A percentile compares a stretch with the other conserved stretches of the same genome.
Conservation (phyloP, 139 green algal species). For the Coelastrella sp. region DNA sequence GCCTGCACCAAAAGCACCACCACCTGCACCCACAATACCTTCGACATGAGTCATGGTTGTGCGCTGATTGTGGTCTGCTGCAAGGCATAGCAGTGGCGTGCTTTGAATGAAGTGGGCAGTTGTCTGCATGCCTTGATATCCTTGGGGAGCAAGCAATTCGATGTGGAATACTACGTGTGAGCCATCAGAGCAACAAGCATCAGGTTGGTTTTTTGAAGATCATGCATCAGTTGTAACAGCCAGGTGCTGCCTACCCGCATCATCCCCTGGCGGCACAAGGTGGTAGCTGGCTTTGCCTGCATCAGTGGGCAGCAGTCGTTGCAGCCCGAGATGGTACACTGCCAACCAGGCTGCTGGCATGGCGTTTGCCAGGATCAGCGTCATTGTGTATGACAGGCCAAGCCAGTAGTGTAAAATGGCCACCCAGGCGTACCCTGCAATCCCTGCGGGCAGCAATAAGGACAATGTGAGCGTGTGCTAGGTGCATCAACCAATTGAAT, state of each 20-base stretch:
- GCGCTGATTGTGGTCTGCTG: no score
- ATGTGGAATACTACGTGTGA: no score
- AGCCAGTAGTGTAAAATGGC: conserved; percentile 52
- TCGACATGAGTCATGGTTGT: no score
- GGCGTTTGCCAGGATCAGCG: conserved; percentile 56
- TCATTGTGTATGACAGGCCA: conserved; percentile 53
- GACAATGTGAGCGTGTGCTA: background rate
- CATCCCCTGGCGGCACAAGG: background rate
- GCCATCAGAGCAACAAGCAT: no score
- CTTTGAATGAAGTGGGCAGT: no score
- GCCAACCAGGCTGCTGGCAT: conserved; percentile 37
- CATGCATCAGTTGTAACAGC: background rate
- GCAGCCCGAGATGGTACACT: conserved; percentile 36
- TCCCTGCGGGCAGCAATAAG: conserved; percentile 55
- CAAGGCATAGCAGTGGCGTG: no score
- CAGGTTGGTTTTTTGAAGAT: no score
- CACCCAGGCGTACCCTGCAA: conserved; percentile 75
- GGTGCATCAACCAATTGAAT: background rate
- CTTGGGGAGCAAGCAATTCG: no score
- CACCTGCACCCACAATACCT: background rate
- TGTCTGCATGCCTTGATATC: no score
- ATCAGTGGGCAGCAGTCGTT: background rate
- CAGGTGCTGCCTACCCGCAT: background rate
- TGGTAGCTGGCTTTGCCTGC: background rate
- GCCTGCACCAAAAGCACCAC: background rate